Percentiles rank a stretch among this genome's conserved stretches.
These are phyloP conservation scores for Tulasnella sp. DNA, from an alignment of 768 basidiomycete species.

Conservation along the genomic window DNA sequence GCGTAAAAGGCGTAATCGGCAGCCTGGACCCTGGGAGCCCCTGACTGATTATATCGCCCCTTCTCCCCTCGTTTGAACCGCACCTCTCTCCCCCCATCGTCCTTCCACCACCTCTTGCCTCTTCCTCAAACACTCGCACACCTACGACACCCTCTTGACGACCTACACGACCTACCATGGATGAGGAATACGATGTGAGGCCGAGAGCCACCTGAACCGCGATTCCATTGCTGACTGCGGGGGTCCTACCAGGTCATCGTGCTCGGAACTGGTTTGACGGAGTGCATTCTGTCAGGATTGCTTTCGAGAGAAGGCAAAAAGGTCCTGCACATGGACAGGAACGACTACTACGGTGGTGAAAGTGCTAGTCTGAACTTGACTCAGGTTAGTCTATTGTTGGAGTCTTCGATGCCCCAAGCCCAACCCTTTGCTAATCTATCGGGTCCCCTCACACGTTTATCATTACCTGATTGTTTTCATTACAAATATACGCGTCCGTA, in stretches of 20 bases:
- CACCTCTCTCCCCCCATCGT: slow-evolving; percentile 3
- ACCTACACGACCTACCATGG: slow-evolving; percentile 60
- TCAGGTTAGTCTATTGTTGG: slow-evolving; percentile 63
- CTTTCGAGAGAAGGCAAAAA: slow-evolving; percentile 99
- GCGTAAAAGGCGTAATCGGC: slow-evolving; percentile 18
- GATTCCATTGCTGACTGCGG: slow-evolving; percentile 17
- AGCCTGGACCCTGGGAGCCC: slow-evolving; percentile 2
- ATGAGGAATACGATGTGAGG: slow-evolving; percentile 96
- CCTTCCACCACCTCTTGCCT: not conserved
- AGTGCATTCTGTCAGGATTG: slow-evolving; percentile 97
- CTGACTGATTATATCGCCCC: slow-evolving; percentile 16
- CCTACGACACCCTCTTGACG: not conserved
- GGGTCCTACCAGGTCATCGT: slow-evolving; percentile 69
- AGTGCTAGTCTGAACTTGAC: slow-evolving; percentile 96
- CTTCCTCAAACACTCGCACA: not conserved
- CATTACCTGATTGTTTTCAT: not conserved
- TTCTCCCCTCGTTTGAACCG: slow-evolving; percentile 26
- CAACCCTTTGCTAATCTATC: not conserved
- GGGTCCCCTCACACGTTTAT: not conserved
- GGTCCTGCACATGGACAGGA: slow-evolving; percentile 97
- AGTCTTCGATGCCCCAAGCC: not conserved
- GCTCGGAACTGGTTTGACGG: slow-evolving; percentile 95
- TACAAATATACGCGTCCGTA: slow-evolving; percentile 10
- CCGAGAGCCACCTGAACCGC: not conserved
- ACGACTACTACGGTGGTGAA: slow-evolving; percentile 99